phyloP scores from a whole-genome alignment of 441 rosid genomes.

The Jatropha podagrica region DNA sequence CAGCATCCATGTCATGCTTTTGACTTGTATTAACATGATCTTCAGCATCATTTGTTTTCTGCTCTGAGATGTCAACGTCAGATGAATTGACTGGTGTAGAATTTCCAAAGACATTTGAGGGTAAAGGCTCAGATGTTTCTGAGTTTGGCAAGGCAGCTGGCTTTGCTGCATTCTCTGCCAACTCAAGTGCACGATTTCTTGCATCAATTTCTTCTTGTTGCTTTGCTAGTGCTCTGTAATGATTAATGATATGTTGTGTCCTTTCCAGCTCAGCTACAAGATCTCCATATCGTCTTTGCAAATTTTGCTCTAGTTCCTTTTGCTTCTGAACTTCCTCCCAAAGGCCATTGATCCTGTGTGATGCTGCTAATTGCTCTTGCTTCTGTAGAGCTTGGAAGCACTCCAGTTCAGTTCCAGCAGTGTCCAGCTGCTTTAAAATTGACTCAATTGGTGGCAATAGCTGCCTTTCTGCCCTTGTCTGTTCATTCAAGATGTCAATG shows the following conservation, averaged over 20 bases:
- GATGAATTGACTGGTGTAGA: slow-evolving; percentile 21
- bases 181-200: slow-evolving; percentile 33
- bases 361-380: slow-evolving; percentile 90
- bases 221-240: slow-evolving; percentile 48
- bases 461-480: slow-evolving; percentile 71
- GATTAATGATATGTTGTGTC: slow-evolving; percentile 41
- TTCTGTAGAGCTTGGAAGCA: slow-evolving; percentile 89
- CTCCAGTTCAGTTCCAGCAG: slow-evolving; percentile 85
- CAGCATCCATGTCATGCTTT: slow-evolving; percentile 22
- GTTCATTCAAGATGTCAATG: slow-evolving; percentile 26
- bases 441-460: slow-evolving; percentile 77
- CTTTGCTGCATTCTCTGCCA: slow-evolving; percentile 31
- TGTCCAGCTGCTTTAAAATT: slow-evolving; percentile 78
- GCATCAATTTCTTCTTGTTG: slow-evolving; percentile 50
- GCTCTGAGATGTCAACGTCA: slow-evolving; percentile 19
- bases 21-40: slow-evolving; percentile 1
- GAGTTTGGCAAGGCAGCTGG: slow-evolving; percentile 28
- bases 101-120: slow-evolving; percentile 15
- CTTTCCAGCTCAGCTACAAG: slow-evolving; percentile 60
- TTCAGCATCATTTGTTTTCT: slow-evolving; percentile 14
- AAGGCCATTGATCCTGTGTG: slow-evolving; percentile 71
- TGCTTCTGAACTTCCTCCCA: slow-evolving; percentile 90
- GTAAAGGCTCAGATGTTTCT: slow-evolving; percentile 22
- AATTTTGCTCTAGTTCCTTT: slow-evolving; percentile 73
- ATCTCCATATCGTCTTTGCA: slow-evolving; percentile 77